phyloP scores from a whole-genome alignment of 345 rosid genomes.

The Salix arbutifolia region DNA sequence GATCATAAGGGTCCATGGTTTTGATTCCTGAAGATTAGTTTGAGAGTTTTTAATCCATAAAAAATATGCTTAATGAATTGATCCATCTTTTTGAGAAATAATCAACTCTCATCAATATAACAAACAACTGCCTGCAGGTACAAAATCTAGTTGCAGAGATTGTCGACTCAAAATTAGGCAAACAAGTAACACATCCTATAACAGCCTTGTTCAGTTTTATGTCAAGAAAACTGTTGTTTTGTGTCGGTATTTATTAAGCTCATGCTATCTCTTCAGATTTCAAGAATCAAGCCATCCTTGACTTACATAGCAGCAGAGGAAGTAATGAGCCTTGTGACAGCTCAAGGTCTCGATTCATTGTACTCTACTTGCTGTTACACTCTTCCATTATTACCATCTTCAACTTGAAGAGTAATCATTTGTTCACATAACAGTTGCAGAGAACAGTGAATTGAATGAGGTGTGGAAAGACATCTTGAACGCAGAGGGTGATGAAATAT shows the following conservation, averaged over 20 bases:
- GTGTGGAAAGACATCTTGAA: constrained; percentile 93
- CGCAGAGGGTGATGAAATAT: constrained; percentile 95
- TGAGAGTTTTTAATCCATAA: background rate
- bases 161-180: constrained; percentile 84
- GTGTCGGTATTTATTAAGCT: background rate
- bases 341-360: constrained; percentile 63
- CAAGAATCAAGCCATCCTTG: constrained; percentile 77
- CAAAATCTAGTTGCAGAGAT: constrained; percentile 94
- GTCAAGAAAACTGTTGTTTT: background rate
- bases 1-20: constrained; percentile 1
- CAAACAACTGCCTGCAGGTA: constrained; percentile 41
- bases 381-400: background rate
- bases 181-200: constrained; percentile 54
- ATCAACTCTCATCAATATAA: background rate
- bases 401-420: constrained; percentile 2
- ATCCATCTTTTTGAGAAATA: background rate
- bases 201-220: constrained; percentile 13
- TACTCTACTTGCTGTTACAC: background rate
- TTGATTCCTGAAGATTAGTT: background rate
- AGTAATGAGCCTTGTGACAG: constrained; percentile 96
- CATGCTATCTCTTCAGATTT: constrained; percentile 47
- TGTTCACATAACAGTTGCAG: constrained; percentile 53
- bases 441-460: constrained; percentile 74
- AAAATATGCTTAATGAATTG: background rate
- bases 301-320: constrained; percentile 89